Conservation (phyloP, 306 rosid species). For the Malus fusca region DNA sequence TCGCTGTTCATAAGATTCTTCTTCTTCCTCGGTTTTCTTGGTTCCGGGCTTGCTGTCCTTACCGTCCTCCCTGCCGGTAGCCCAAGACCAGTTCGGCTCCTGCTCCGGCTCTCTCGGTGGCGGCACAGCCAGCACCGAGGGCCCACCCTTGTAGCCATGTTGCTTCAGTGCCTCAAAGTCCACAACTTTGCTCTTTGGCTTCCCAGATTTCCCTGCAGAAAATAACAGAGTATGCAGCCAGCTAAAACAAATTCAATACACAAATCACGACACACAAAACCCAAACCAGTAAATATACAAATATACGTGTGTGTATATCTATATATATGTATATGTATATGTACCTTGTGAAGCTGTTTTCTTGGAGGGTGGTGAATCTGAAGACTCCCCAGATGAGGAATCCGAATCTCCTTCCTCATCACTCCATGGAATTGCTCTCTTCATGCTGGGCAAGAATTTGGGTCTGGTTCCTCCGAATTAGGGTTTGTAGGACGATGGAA, state of each 20-base stretch:
- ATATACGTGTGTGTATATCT: too few species aligned
- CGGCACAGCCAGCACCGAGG: conserved; percentile 74
- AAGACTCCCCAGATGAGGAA: conserved; percentile 30
- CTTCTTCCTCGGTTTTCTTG: conserved; percentile 27
- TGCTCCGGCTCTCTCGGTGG: conserved; percentile 45
- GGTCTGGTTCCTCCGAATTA: not conserved
- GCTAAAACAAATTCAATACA: not conserved
- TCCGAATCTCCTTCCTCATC: conserved; percentile 52
- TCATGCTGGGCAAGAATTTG: conserved; percentile 31
- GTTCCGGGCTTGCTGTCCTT: conserved; percentile 20
- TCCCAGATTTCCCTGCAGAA: conserved; percentile 51
- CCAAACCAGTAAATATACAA: not conserved
- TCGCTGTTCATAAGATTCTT: conserved; percentile 64
- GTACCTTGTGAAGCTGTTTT: conserved; percentile 12
- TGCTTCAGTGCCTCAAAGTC: conserved; percentile 73
- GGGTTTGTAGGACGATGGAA: not conserved
- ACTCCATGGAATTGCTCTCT: conserved; percentile 75
- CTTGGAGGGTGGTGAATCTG: conserved; percentile 23
- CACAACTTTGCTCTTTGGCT: conserved; percentile 44
- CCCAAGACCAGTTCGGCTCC: conserved; percentile 74
- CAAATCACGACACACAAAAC: not conserved
- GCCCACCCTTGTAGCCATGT: conserved; percentile 82
- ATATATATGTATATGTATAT: not conserved
- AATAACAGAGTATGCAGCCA: not conserved
- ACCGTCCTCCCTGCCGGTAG: conserved; percentile 48